Evolutionary conservation across 768 basidiomycete species (phyloP).

Genomic region (Lactarius sanguifluus): DNA sequence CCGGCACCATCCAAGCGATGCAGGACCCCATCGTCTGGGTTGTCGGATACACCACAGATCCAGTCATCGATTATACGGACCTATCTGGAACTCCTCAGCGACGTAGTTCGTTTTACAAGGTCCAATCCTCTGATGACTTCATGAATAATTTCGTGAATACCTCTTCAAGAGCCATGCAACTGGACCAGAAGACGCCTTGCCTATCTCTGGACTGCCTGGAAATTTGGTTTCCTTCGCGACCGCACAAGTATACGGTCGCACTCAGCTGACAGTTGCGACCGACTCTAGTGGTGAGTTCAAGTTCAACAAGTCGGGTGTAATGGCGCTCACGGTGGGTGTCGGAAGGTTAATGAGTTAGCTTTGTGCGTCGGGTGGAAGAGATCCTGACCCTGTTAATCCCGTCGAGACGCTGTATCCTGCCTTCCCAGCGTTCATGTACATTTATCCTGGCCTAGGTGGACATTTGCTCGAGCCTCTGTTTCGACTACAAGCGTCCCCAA

Average conservation of each 20-base stretch:
- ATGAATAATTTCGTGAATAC: slow-evolving; percentile 47
- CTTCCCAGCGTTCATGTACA: slow-evolving; percentile 53
- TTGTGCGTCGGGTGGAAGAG: neutral
- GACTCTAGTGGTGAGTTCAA: slow-evolving; percentile 48
- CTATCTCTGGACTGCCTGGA: slow-evolving; percentile 52
- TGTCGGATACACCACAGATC: slow-evolving; percentile 34
- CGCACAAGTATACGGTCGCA: slow-evolving; percentile 53
- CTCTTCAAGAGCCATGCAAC: slow-evolving; percentile 42
- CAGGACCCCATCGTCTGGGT: slow-evolving; percentile 32
- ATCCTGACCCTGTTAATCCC: slow-evolving; percentile 39
- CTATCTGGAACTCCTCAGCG: slow-evolving; percentile 42
- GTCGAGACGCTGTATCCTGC: slow-evolving; percentile 55
- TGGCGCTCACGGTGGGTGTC: slow-evolving; percentile 49
- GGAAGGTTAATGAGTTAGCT: slow-evolving; percentile 38
- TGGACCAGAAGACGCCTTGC: slow-evolving; percentile 50
- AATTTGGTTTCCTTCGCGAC: slow-evolving; percentile 51
- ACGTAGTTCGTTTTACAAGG: slow-evolving; percentile 45
- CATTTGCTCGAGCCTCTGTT: slow-evolving; percentile 31
- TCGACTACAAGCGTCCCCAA: slow-evolving; percentile 21
- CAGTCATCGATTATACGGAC: slow-evolving; percentile 34
- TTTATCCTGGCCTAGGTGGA: slow-evolving; percentile 49
- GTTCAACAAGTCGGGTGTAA: slow-evolving; percentile 50
- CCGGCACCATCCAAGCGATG: slow-evolving; percentile 31
- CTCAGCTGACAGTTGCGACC: slow-evolving; percentile 55
- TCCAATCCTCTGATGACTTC: slow-evolving; percentile 38